Evolutionary conservation across 768 basidiomycete species (phyloP).

Genomic region (Tephrocybe rancida): DNA sequence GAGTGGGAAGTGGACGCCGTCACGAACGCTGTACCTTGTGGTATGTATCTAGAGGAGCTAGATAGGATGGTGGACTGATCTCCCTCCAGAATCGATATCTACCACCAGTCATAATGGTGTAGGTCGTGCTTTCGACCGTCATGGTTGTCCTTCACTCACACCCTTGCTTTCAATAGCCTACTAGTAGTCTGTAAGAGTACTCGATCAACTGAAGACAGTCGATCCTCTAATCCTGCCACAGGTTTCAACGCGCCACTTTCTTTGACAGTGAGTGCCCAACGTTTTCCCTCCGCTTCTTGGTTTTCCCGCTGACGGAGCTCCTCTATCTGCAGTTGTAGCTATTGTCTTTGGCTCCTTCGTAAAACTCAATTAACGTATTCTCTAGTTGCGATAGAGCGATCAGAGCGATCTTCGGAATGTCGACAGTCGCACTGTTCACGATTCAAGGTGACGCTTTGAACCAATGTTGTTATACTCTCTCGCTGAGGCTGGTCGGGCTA

Average conservation of each 20-base stretch:
- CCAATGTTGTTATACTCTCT: too few species aligned
- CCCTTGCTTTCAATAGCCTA: neutral
- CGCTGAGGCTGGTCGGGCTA: neutral
- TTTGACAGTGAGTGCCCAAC: constrained; percentile 4
- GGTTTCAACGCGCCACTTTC: constrained; percentile 13
- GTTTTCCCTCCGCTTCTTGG: neutral
- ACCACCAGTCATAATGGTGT: constrained; percentile 14
- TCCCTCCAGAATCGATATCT: constrained; percentile 13
- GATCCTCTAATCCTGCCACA: neutral
- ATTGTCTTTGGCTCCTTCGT: neutral
- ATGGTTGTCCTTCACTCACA: neutral
- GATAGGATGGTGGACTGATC: neutral
- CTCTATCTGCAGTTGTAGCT: neutral
- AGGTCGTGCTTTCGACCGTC: neutral
- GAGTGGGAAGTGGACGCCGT: constrained; percentile 17
- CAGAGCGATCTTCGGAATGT: constrained; percentile 11
- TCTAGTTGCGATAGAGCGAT: constrained; percentile 15
- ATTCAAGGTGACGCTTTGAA: constrained; percentile 18
- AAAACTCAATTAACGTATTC: too few species aligned
- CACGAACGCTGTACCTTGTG: constrained; percentile 10
- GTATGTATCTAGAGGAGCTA: neutral
- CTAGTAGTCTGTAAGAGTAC: constrained; percentile 8
- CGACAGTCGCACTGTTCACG: constrained; percentile 15
- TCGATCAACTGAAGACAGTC: too few species aligned
- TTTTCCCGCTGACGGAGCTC: neutral